These are phyloP conservation scores for Lecanoromycetidae sp. DNA, from an alignment of 2,329 filamentous ascomycete genomes.

Conservation along the genomic window DNA sequence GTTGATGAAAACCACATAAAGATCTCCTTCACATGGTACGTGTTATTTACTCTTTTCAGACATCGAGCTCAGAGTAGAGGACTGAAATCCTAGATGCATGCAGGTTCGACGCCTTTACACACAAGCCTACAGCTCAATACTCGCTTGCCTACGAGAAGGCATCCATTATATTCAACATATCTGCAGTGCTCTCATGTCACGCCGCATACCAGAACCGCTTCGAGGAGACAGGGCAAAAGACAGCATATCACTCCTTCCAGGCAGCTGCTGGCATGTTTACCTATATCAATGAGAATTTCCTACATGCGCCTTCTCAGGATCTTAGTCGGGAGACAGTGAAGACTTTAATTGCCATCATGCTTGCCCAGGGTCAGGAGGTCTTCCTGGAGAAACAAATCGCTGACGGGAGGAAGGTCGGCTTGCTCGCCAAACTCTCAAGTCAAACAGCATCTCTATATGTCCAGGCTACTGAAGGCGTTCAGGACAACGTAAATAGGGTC, in stretches of 20 bases:
- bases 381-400: slow-evolving; percentile 93
- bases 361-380: slow-evolving; percentile 93
- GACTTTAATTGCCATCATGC: slow-evolving; percentile 79
- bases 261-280: slow-evolving; percentile 98
- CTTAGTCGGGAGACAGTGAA: slow-evolving; percentile 92
- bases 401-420: slow-evolving; percentile 81
- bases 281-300: slow-evolving; percentile 98
- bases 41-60: slow-evolving; percentile 7
- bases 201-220: slow-evolving; percentile 83
- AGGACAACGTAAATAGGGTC: slow-evolving; percentile 81
- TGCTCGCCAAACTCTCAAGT: slow-evolving; percentile 84
- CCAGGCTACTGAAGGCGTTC: slow-evolving; percentile 77
- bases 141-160: slow-evolving; percentile 96
- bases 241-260: slow-evolving; percentile 95
- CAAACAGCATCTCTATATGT: slow-evolving; percentile 80
- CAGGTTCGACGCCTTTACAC: slow-evolving; percentile 99
- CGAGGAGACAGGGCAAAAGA: slow-evolving; percentile 87
- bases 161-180: slow-evolving; percentile 99
- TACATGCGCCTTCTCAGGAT: slow-evolving; percentile 94
- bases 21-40: slow-evolving; percentile 93
- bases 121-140: slow-evolving; percentile 93
- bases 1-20: slow-evolving; percentile 99
- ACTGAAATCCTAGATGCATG: background rate
- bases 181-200: slow-evolving; percentile 89
- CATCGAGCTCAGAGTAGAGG: background rate